Evolutionary conservation across 208 protist genomes (phyloP).

Genomic region (Histomonas meleagridis): DNA sequence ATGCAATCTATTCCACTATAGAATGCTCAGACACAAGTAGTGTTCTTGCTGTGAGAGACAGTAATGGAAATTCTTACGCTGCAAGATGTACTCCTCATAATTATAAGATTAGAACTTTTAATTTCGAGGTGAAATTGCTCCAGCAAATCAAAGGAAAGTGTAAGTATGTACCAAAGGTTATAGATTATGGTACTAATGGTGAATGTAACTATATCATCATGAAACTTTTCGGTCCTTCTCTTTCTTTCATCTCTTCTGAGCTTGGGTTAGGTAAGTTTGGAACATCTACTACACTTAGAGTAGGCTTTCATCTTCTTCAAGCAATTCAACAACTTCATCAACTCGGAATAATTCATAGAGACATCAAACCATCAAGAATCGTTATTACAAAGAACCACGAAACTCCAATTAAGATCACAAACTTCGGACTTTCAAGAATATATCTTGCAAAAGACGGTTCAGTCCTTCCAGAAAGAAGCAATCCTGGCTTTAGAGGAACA

Average conservation of each 20-base stretch:
- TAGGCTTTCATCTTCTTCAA: not conserved
- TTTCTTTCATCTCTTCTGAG: not conserved
- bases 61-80: too few relatives aligned
- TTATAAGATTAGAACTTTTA: too few relatives aligned
- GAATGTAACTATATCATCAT: not conserved
- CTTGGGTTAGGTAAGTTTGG: not conserved
- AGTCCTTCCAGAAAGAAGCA: not conserved
- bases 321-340: not conserved
- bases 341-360: constrained; percentile 1
- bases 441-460: too few relatives aligned
- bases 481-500: not conserved
- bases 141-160: not conserved
- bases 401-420: not conserved
- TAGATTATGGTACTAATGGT: not conserved
- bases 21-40: too few relatives aligned
- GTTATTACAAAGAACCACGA: not conserved
- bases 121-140: not conserved
- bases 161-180: not conserved
- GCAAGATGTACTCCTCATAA: too few relatives aligned
- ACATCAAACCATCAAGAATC: constrained; percentile 5
- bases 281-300: not conserved
- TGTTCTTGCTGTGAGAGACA: too few relatives aligned
- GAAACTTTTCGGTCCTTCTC: not conserved
- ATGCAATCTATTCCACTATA: too few relatives aligned
- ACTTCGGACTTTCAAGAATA: constrained; percentile 3